These are phyloP conservation scores for Cryphonectria nitschkei DNA, from an alignment of 2,329 filamentous ascomycete genomes.

Conservation along the genomic window DNA sequence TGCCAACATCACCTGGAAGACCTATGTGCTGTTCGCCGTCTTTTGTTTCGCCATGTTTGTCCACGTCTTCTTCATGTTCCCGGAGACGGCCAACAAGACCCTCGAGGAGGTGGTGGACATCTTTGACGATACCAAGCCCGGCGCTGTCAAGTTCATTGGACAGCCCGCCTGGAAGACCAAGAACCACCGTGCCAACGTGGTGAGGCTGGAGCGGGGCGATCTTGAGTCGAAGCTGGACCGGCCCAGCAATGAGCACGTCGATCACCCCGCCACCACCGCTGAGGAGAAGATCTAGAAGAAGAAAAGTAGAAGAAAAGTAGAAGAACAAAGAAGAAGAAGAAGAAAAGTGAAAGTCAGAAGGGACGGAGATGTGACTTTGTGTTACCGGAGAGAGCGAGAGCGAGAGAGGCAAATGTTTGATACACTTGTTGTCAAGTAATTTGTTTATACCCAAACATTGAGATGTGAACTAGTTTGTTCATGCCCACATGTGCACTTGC, in stretches of 20 bases:
- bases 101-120: conserved; percentile 41
- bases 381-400: no score
- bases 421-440: no score
- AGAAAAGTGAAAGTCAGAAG: background rate
- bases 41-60: conserved; percentile 41
- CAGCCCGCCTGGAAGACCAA: conserved; percentile 48
- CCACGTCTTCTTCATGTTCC: conserved; percentile 41
- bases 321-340: background rate
- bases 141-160: conserved; percentile 44
- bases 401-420: no score
- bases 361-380: no score
- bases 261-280: background rate
- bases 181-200: conserved; percentile 40
- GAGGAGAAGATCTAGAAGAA: conserved; percentile 16
- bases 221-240: conserved; percentile 38
- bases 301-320: background rate
- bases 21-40: conserved; percentile 40
- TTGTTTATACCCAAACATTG: no score
- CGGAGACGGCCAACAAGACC: conserved; percentile 42
- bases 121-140: conserved; percentile 41
- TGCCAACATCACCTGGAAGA: conserved; percentile 43
- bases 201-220: conserved; percentile 39
- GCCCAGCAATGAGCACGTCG: conserved; percentile 11
- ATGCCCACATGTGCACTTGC: no score
- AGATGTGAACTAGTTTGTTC: no score